Base-by-base conservation (phyloP, 2,329 filamentous ascomycete species). In the Claviceps arundinis region DNA sequence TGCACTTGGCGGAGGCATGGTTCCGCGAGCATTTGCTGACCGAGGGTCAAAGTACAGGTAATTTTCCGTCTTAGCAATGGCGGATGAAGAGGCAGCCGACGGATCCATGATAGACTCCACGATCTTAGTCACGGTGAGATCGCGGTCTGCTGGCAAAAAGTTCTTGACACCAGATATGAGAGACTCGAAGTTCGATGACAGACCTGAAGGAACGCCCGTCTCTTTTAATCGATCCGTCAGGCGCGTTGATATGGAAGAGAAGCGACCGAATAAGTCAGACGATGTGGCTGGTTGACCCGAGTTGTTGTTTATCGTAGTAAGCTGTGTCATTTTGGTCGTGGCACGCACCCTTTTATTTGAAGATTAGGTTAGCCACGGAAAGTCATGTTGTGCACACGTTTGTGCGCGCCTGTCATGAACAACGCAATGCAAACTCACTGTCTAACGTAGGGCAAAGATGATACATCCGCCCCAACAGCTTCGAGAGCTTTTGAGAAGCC, bases 51-150 rank as follows among this genome's bases (percentile, higher is more conserved):
- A 98, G 74, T 96, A 98, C 34, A 97, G 80, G 63, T 96, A 98
- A 61, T 87, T 85, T 65, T 98, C 93, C 1, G 93, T 97, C 73
- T 95, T 97, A 55, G 89, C 86, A 58, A 98, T 93, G 26, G 93
- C 93, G 26, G 86, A 91, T 5, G 88, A 91, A 4, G 88, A 89
- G 3, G 93, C 91, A 11, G 89, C 82, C 46, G 88, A 79, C 0
- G 93, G 93, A 63, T 98, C 93, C 91, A 98, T 98, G 62, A 98
- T 84, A 1, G 89, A 95, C 68, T 98, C 93, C 42, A 93, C 91
- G 64, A 98, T 96, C 70, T 97, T 97, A 52, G 94, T 98, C 50
- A 98, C 80, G 0, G 93, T 97, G 9, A 97, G 78, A 64, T 98
- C 94, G 61, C 90, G 89, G 70, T 98, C 94, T 14, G 82, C 88